Evolutionary conservation across 2,329 filamentous ascomycete species (phyloP).

Genomic region (Amphichorda felina): DNA sequence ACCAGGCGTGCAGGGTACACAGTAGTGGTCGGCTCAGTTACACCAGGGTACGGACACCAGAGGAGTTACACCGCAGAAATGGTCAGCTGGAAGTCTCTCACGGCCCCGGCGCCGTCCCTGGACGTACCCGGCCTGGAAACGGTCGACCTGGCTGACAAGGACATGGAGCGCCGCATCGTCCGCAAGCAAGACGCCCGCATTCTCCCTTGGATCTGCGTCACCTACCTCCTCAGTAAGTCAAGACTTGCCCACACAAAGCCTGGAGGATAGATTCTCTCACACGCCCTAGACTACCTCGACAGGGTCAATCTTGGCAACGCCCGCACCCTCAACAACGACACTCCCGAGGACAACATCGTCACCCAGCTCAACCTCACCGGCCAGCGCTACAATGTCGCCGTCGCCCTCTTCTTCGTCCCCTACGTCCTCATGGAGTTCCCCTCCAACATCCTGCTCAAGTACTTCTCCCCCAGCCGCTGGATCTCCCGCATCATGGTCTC

Average conservation of each 20-base stretch:
- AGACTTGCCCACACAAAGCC: background rate
- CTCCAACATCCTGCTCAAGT: constrained; percentile 20
- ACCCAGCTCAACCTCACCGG: constrained; percentile 22
- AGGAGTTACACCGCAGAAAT: constrained; percentile 1
- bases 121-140: constrained; percentile 20
- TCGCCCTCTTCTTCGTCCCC: constrained; percentile 47
- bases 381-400: constrained; percentile 46
- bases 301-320: constrained; percentile 21
- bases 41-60: no score
- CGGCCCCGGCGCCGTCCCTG: constrained; percentile 14
- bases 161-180: constrained; percentile 19
- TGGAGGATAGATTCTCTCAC: constrained; percentile 1
- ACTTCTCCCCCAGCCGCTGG: constrained; percentile 20
- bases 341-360: constrained; percentile 19
- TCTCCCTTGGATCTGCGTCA: constrained; percentile 18
- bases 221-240: constrained; percentile 16
- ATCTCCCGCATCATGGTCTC: constrained; percentile 25
- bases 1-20: no score
- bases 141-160: constrained; percentile 19
- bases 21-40: no score
- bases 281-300: constrained; percentile 13
- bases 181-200: constrained; percentile 19
- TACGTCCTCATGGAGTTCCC: constrained; percentile 28
- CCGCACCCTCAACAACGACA: constrained; percentile 19
- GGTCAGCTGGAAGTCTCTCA: constrained; percentile 9